These are phyloP conservation scores for Ascochyta clinopodiicola DNA, from an alignment of 2,329 filamentous ascomycete species.

Conservation along the genomic window DNA sequence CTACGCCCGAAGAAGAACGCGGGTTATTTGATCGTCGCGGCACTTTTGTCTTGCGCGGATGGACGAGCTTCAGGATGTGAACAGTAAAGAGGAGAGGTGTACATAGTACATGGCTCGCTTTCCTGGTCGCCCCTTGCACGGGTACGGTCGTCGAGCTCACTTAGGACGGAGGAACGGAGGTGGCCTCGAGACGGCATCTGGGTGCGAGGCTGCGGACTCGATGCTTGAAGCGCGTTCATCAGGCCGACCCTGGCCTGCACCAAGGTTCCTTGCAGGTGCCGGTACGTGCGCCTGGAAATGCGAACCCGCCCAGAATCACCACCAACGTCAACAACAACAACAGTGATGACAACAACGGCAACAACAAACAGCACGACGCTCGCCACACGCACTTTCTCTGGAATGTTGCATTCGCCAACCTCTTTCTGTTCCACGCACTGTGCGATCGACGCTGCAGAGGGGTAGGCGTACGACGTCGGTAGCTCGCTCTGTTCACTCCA, in stretches of 20 bases:
- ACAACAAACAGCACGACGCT: slow-evolving; percentile 18
- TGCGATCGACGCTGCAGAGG: slow-evolving; percentile 12
- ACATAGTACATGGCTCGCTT: not conserved
- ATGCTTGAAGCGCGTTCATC: slow-evolving; percentile 22
- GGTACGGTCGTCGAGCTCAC: slow-evolving; percentile 9
- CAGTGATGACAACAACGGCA: slow-evolving; percentile 19
- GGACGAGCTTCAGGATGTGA: not conserved
- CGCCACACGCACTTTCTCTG: slow-evolving; percentile 6
- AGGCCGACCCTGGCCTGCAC: slow-evolving; percentile 24
- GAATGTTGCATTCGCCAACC: slow-evolving; percentile 8
- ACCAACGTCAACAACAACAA: slow-evolving; percentile 25
- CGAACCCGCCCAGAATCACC: slow-evolving; percentile 25
- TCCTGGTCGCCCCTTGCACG: slow-evolving; percentile 10
- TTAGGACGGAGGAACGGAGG: slow-evolving; percentile 7
- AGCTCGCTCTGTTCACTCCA: slow-evolving; percentile 11
- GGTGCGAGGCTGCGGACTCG: slow-evolving; percentile 14
- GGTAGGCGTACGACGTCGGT: slow-evolving; percentile 11
- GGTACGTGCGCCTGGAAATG: slow-evolving; percentile 25
- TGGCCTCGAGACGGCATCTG: slow-evolving; percentile 16
- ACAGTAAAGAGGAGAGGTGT: not conserved
- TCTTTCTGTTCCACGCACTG: not conserved
- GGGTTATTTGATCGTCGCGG: slow-evolving; percentile 12
- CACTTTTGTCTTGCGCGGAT: not conserved
- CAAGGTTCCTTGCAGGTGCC: slow-evolving; percentile 21
- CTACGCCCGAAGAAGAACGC: slow-evolving; percentile 21